Percentiles rank a stretch among this genome's conserved stretches.
These are phyloP conservation scores for Metschnikowia gelsemii DNA, from an alignment of 805 yeast species.

Conservation along the genomic window DNA sequence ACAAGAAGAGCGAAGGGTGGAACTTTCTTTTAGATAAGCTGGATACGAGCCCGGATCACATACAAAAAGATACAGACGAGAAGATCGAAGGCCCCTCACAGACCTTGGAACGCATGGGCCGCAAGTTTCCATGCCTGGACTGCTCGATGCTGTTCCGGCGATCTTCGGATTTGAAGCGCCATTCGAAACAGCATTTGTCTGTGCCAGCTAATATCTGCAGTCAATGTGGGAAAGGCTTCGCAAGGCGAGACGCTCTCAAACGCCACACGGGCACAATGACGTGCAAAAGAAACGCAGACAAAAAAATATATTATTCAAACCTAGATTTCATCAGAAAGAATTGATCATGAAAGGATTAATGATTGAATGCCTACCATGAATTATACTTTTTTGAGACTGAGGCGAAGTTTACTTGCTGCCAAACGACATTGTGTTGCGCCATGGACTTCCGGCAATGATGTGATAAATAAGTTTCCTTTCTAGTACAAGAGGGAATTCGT, in stretches of 20 bases:
- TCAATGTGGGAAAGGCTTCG: slow-evolving; percentile 78
- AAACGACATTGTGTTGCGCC: too few species aligned
- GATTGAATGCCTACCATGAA: too few species aligned
- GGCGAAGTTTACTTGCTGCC: too few species aligned
- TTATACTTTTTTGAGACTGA: too few species aligned
- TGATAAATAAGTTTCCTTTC: too few species aligned
- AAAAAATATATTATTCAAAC: slow-evolving; percentile 39
- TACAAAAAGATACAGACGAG: too few species aligned
- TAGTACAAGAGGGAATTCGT: too few species aligned
- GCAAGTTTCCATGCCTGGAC: slow-evolving; percentile 55
- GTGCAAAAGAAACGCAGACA: slow-evolving; percentile 68
- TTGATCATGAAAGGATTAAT: too few species aligned
- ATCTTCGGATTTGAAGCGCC: slow-evolving; percentile 68
- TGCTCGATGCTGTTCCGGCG: slow-evolving; percentile 67
- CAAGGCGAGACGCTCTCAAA: slow-evolving; percentile 77
- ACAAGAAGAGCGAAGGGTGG: slow-evolving; percentile 31
- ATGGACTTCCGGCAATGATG: too few species aligned
- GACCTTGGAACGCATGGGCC: slow-evolving; percentile 1
- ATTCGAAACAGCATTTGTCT: slow-evolving; percentile 69
- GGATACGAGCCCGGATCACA: slow-evolving; percentile 5
- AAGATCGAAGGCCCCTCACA: not conserved
- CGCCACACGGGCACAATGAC: slow-evolving; percentile 74
- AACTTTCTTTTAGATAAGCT: slow-evolving; percentile 27
- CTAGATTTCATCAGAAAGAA: slow-evolving; percentile 21
- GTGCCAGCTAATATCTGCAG: slow-evolving; percentile 75